Evolutionary conservation across 495 filamentous ascomycete genomes (phyloP), one percentile per base, ranked within the genome.

Genomic region (Cladorrhinum samala): DNA sequence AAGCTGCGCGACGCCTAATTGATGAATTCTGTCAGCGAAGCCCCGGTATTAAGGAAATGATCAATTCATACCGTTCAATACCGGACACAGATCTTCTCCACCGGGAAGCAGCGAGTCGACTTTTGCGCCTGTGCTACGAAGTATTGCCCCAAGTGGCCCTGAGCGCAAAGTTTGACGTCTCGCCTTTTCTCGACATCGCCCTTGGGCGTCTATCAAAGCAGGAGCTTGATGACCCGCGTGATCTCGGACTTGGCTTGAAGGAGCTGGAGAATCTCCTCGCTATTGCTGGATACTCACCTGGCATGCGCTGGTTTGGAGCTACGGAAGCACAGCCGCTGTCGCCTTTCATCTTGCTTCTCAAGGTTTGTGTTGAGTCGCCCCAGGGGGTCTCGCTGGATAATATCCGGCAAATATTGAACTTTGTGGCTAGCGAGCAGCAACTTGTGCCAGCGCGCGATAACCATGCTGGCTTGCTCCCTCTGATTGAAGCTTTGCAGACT

Each of bases 81-180:
- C 65, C 80, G 0, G 78, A 80, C 50, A 77, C 78, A 3, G 86
- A 95, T 61, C 55, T 85, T 24, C 70, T 93, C 37, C 87, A 93
- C 56, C 81, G 86, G 54, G 90, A 95, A 68, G 84, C 85, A 16
- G 77, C 85, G 20, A 84, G 83, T 11, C 83, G 84, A 52, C 68
- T 97, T 27, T 69, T 97, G 27, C 75, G 80, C 21, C 76, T 85
- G 25, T 97, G 88, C 66, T 96, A 91, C 62, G 80, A 90, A 58
- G 78, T 89, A 2, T 72, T 90, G 20, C 90, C 93, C 2, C 83
- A 89, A 59, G 68, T 89, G 17, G 90, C 90, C 0, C 70, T 94
- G 24, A 83, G 84, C 52, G 87, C 91, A 47, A 90, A 82, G 47
- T 89, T 96, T 57, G 94, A 96, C 66, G 85, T 92, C 14, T 89